Conservation (phyloP, 441 rosid species). For the Gossypium gossypioides region DNA sequence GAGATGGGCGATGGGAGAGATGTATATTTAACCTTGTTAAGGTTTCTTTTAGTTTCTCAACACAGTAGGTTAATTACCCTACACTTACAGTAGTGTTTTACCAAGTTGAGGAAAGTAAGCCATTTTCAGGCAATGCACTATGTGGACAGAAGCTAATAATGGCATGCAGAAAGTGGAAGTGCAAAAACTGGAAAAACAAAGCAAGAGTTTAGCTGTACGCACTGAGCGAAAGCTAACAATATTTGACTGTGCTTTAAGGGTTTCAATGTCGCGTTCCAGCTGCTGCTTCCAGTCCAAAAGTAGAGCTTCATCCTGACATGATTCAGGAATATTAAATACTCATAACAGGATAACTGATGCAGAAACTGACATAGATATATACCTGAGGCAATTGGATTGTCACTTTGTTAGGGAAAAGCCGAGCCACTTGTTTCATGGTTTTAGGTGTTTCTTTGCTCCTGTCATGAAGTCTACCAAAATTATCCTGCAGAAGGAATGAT, state of each 20-base stretch:
- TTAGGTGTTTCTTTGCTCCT: constrained; percentile 87
- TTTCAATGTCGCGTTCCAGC: constrained; percentile 84
- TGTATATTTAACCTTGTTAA: not conserved
- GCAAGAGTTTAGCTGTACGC: constrained; percentile 25
- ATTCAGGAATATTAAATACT: constrained; percentile 21
- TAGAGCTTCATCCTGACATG: constrained; percentile 70
- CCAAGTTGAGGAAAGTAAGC: not conserved
- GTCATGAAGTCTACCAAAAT: constrained; percentile 76
- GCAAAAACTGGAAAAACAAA: not conserved
- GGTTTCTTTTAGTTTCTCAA: not conserved
- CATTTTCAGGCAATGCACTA: not conserved
- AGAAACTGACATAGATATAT: not conserved
- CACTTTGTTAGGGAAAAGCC: constrained; percentile 94
- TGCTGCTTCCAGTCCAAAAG: constrained; percentile 95
- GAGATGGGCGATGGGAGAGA: not conserved
- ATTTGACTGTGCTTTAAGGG: constrained; percentile 77
- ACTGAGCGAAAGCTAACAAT: constrained; percentile 56
- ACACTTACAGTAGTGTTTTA: not conserved
- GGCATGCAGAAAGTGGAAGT: not conserved
- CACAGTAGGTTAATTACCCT: not conserved
- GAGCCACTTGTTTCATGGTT: constrained; percentile 75
- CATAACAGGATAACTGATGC: not conserved
- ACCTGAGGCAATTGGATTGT: constrained; percentile 98
- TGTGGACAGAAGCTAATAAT: not conserved
- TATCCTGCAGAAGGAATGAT: constrained; percentile 50